Evolutionary conservation across 2,329 filamentous ascomycete species (phyloP).

Genomic region (Pyricularia pennisetigena): DNA sequence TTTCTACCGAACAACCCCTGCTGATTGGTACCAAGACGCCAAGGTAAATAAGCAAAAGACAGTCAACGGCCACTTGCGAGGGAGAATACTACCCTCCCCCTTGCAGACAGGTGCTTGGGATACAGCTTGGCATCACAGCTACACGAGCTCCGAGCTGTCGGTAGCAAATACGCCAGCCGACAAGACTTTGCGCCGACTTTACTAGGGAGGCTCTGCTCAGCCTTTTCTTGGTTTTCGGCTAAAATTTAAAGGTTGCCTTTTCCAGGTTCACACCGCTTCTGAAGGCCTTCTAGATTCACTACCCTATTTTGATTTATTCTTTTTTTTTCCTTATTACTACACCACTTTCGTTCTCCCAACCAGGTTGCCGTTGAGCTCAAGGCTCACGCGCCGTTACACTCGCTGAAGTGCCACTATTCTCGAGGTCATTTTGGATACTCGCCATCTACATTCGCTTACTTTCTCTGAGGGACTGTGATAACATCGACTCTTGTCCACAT

Average conservation of each 20-base stretch:
- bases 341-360: background rate
- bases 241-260: background rate
- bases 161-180: background rate
- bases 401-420: background rate
- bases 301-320: background rate
- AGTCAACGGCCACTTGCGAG: background rate
- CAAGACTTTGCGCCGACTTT: background rate
- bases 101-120: background rate
- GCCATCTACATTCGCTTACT: background rate
- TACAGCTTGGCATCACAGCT: background rate
- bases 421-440: background rate
- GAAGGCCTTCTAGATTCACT: background rate
- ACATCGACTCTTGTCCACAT: background rate
- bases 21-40: background rate
- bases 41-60: background rate
- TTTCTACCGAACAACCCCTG: background rate
- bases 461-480: background rate
- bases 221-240: background rate
- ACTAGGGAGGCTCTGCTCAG: background rate
- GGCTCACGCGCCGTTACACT: background rate
- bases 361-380: background rate
- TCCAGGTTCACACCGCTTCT: background rate
- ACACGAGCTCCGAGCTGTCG: background rate
- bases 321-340: background rate
- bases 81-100: background rate